Conservation (phyloP, 176 grass and related monocot genomes). For the Carex kokanica region DNA sequence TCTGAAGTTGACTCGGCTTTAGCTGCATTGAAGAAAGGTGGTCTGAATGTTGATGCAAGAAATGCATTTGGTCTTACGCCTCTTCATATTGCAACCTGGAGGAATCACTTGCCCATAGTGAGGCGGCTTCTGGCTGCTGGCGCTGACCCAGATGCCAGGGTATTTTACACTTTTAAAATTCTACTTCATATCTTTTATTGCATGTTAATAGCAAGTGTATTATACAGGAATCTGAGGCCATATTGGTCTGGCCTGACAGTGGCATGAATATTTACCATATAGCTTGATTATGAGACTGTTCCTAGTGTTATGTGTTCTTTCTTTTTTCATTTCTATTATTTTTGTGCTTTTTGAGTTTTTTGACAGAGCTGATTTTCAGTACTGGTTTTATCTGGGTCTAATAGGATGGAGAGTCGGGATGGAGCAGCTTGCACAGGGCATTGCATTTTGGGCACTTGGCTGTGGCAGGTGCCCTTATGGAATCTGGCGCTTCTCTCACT, state of each 20-base stretch:
- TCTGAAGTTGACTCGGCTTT: constrained; percentile 85
- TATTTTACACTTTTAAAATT: constrained; percentile 30
- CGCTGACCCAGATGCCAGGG: constrained; percentile 96
- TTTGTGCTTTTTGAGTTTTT: background rate
- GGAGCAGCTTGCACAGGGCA: constrained; percentile 95
- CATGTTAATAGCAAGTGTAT: background rate
- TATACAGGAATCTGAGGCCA: background rate
- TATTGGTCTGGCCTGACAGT: background rate
- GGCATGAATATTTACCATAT: background rate
- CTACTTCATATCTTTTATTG: background rate
- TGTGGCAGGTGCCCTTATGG: constrained; percentile 72
- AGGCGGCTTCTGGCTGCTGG: constrained; percentile 72
- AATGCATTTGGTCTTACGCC: constrained; percentile 93
- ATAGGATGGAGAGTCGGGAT: constrained; percentile 98
- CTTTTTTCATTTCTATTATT: background rate
- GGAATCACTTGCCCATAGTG: constrained; percentile 87
- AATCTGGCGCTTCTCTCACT: constrained; percentile 75
- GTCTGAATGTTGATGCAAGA: constrained; percentile 65
- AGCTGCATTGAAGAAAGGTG: constrained; percentile 71
- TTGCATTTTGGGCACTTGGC: constrained; percentile 95
- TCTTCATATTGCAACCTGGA: constrained; percentile 96
- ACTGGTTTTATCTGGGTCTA: background rate
- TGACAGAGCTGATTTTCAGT: background rate
- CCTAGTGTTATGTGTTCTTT: background rate
- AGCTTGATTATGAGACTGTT: background rate